Evolutionary conservation across 1,284 basidiomycete genomes (phyloP), one percentile per base, ranked within the genome.

Genomic region (Blastosporella zonata): DNA sequence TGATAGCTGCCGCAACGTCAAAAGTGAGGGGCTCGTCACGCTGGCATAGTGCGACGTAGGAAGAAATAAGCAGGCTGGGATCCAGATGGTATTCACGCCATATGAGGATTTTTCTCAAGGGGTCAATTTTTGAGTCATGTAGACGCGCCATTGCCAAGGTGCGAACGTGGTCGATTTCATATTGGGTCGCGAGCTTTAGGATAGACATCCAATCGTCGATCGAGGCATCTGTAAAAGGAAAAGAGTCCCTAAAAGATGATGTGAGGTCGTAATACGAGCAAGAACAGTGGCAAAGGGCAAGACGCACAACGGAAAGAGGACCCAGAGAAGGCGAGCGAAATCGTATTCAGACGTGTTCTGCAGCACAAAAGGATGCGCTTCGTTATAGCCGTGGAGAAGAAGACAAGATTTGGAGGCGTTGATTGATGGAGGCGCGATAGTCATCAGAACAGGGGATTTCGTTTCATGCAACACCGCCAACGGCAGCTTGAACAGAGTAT

Each of bases 1-100:
- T 64, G n/a, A 69, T 54, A 9, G 59, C 59, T 56, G 64, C 59
- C 9, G 63, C 62, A 58, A 67, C 63, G 2, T 58, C 54, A 39
- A 67, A 43, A 7, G 65, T 67, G 27, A 67, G 59, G 5, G 64
- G 63, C 43, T 67, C 62, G 1, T 54, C 55, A 7, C 62, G 59
- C 46, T 63, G 64, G 51, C 70, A 71, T 0, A 74, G 50, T 0
- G 61, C 60, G 0, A 67, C 56, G 18, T 67, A 73, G 0, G 72
- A 63, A 0, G 68, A 54, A 17, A 65, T 43, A 10, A 73, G 59
- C 0, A 62, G 56, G 17, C 64, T 55, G 17, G 64, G 56, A 3
- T 72, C 64, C 3, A 73, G 60, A 0, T 64, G 60, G 17, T 70
- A 62, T 27, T 65, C 55, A 0, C 67, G 64, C 55, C 72, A 74